phyloP scores from a whole-genome alignment of 768 basidiomycete genomes.

The Lactarius sanguifluus region DNA sequence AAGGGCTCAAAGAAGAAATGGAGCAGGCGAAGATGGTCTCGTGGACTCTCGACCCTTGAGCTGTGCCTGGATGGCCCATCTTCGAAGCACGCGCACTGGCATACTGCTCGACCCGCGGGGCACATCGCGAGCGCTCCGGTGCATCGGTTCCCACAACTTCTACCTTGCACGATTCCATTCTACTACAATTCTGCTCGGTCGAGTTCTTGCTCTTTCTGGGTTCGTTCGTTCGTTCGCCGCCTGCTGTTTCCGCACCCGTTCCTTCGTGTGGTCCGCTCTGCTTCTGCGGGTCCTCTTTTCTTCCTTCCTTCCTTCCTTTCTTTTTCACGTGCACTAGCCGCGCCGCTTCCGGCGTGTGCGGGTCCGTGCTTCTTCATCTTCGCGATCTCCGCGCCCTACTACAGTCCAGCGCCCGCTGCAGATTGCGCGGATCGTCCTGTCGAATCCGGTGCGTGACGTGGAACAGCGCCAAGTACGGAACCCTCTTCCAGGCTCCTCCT shows the following conservation, averaged over 20 bases:
- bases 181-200: slow-evolving; percentile 7
- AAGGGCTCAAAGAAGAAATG: slow-evolving; percentile 5
- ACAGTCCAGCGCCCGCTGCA: slow-evolving; percentile 8
- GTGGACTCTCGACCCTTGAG: slow-evolving; percentile 7
- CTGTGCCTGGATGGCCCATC: slow-evolving; percentile 2
- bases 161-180: slow-evolving; percentile 22
- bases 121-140: slow-evolving; percentile 19
- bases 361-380: slow-evolving; percentile 23
- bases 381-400: slow-evolving; percentile 19
- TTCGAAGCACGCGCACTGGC: slow-evolving; percentile 14
- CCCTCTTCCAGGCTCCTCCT: background rate
- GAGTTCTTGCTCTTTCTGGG: slow-evolving; percentile 10
- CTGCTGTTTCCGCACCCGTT: slow-evolving; percentile 1
- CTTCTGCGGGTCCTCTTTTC: background rate
- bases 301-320: background rate
- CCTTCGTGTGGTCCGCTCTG: slow-evolving; percentile 5
- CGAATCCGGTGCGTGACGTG: background rate
- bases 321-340: slow-evolving; percentile 18
- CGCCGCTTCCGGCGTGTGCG: slow-evolving; percentile 23
- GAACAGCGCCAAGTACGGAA: slow-evolving; percentile 20
- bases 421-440: slow-evolving; percentile 24
- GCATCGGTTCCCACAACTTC: slow-evolving; percentile 4
- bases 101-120: slow-evolving; percentile 7
- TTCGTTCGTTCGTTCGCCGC: slow-evolving; percentile 9
- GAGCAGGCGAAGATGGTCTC: slow-evolving; percentile 13